A percentile compares a stretch with the other conserved stretches of the same genome.
phyloP scores from a whole-genome alignment of 768 basidiomycete species.

The Amanita pallidorosea region DNA sequence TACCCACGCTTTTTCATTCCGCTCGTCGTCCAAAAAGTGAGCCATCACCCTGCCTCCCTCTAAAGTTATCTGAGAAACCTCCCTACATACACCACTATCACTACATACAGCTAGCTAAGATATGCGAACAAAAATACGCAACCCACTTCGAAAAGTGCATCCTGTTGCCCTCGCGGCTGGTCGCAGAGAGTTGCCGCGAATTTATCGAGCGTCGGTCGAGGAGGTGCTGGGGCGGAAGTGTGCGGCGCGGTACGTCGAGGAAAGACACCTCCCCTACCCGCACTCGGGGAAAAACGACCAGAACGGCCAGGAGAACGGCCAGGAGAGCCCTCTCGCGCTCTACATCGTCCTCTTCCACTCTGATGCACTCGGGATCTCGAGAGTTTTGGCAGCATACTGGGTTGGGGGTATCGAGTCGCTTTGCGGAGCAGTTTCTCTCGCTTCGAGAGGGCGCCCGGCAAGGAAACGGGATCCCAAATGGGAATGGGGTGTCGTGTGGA shows the following conservation, averaged over 20 bases:
- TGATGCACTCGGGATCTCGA: constrained; percentile 53
- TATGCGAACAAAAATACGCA: constrained; percentile 76
- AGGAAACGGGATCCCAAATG: constrained; percentile 9
- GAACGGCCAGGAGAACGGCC: constrained; percentile 10
- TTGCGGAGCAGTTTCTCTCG: constrained; percentile 74
- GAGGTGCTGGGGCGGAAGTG: constrained; percentile 19
- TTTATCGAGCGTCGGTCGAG: constrained; percentile 52
- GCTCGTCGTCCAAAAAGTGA: constrained; percentile 71
- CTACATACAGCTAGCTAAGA: constrained; percentile 58
- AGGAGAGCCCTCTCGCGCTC: constrained; percentile 37
- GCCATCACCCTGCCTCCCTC: constrained; percentile 11
- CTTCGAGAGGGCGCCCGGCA: constrained; percentile 35
- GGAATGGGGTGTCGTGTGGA: constrained; percentile 14
- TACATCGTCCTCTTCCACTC: constrained; percentile 75
- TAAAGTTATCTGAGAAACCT: too few species aligned
- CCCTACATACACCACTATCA: neutral
- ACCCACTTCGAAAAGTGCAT: constrained; percentile 61
- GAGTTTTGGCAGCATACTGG: constrained; percentile 97
- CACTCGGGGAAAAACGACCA: constrained; percentile 17
- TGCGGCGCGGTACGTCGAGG: constrained; percentile 19
- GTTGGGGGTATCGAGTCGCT: constrained; percentile 77
- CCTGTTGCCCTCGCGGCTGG: constrained; percentile 62
- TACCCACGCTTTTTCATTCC: constrained; percentile 97
- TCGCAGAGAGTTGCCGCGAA: constrained; percentile 65
- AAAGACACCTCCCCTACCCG: constrained; percentile 18